Conservation (phyloP, 805 yeast species). For the Barnettozyma sucrosica region DNA sequence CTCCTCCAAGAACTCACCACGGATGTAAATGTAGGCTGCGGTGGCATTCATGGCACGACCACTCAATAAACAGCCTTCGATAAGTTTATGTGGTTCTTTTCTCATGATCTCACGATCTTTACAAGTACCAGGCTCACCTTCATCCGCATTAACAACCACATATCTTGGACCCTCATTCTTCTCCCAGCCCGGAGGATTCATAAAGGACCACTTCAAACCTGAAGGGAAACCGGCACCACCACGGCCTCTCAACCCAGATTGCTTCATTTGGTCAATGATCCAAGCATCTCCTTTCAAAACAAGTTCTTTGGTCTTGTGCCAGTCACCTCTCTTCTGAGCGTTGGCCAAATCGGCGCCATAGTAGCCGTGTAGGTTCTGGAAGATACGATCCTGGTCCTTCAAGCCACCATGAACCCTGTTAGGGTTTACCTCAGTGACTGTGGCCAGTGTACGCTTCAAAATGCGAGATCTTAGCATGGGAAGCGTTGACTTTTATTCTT, state of each 20-base stretch:
- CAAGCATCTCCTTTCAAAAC: slow-evolving; percentile 78
- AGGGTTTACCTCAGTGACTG: slow-evolving; percentile 46
- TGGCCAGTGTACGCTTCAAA: slow-evolving; percentile 23
- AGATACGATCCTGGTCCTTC: slow-evolving; percentile 77
- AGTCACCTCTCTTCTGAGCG: slow-evolving; percentile 78
- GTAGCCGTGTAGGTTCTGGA: slow-evolving; percentile 73
- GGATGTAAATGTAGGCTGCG: slow-evolving; percentile 85
- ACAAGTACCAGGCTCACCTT: slow-evolving; percentile 94
- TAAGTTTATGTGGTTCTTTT: slow-evolving; percentile 87
- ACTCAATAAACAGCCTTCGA: slow-evolving; percentile 86
- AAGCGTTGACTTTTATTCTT: neutral
- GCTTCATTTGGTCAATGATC: slow-evolving; percentile 84
- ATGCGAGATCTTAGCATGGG: slow-evolving; percentile 7
- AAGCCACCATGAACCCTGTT: slow-evolving; percentile 65
- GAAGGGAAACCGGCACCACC: slow-evolving; percentile 95
- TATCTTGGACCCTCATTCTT: slow-evolving; percentile 86
- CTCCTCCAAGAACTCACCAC: slow-evolving; percentile 88
- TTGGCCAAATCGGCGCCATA: slow-evolving; percentile 72
- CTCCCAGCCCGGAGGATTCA: slow-evolving; percentile 96
- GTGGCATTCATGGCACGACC: slow-evolving; percentile 93
- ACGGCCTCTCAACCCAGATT: slow-evolving; percentile 82
- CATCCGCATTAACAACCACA: slow-evolving; percentile 87
- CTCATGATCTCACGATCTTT: slow-evolving; percentile 88
- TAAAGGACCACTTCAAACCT: slow-evolving; percentile 87
- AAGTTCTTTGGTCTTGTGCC: slow-evolving; percentile 88